Percentiles rank a stretch among this genome's conserved stretches.
Conservation (phyloP, 345 rosid species). For the Noccaea caerulescens region DNA sequence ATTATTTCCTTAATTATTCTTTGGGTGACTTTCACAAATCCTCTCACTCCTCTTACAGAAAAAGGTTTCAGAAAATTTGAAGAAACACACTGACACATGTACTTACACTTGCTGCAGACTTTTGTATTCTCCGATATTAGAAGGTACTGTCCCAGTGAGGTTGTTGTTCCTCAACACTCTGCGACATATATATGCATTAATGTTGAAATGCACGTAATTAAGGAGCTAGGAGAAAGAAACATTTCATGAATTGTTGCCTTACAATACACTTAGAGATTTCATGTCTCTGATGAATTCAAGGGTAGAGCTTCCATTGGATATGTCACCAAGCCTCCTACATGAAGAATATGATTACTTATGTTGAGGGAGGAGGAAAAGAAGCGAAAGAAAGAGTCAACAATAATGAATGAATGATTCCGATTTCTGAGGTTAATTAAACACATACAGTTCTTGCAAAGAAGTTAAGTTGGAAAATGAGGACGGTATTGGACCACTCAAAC, state of each 20-base stretch:
- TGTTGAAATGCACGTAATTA: not conserved
- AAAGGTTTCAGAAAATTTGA: too few relatives aligned
- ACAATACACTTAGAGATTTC: slow-evolving; percentile 55
- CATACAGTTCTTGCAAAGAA: slow-evolving; percentile 61
- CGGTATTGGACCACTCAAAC: slow-evolving; percentile 63
- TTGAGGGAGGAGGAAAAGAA: not conserved
- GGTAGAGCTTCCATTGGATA: slow-evolving; percentile 58
- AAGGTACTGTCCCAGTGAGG: slow-evolving; percentile 58
- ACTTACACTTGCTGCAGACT: slow-evolving; percentile 62
- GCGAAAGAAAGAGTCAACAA: not conserved
- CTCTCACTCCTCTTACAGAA: too few relatives aligned
- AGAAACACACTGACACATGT: not conserved
- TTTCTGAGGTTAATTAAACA: slow-evolving; percentile 14
- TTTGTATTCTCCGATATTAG: slow-evolving; percentile 53
- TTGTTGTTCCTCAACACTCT: slow-evolving; percentile 61
- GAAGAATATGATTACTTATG: not conserved
- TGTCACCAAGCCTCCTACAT: slow-evolving; percentile 64
- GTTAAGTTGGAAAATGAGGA: slow-evolving; percentile 54
- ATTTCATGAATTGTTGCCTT: slow-evolving; percentile 33
- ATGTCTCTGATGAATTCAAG: slow-evolving; percentile 53
- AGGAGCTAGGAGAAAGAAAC: not conserved
- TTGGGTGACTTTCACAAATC: too few relatives aligned
- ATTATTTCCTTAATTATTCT: too few relatives aligned
- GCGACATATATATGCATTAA: slow-evolving; percentile 10
- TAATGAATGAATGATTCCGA: too few relatives aligned